Conservation (phyloP, 202 grass and related monocot species). For the Zoysia matrella region DNA sequence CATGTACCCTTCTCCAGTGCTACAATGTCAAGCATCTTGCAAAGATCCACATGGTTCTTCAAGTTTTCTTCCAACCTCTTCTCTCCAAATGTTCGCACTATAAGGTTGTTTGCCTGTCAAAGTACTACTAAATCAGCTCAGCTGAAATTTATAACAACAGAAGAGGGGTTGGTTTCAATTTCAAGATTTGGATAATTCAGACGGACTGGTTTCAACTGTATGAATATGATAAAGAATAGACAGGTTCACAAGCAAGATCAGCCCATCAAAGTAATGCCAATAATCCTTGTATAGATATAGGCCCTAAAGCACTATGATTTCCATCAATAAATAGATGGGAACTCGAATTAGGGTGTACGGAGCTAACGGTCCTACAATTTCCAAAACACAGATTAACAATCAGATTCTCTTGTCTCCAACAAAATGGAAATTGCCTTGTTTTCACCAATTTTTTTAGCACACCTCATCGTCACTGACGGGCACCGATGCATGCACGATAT, state of each 20-base stretch:
- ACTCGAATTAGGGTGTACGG: too few species aligned
- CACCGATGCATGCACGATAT: conserved; percentile 61
- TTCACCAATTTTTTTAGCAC: neutral
- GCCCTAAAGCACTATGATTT: neutral
- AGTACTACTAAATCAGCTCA: conserved; percentile 12
- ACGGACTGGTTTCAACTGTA: neutral
- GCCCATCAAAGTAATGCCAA: neutral
- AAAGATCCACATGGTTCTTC: conserved; percentile 91
- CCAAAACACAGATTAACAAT: neutral
- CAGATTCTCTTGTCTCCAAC: neutral
- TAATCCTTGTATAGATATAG: neutral
- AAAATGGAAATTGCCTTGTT: neutral
- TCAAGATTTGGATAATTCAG: neutral
- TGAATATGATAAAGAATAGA: conserved; percentile 4
- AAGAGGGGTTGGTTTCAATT: neutral
- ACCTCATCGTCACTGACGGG: conserved; percentile 57
- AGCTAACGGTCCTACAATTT: neutral
- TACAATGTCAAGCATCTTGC: neutral
- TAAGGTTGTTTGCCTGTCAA: conserved; percentile 72
- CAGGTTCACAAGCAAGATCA: neutral
- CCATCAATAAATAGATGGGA: neutral
- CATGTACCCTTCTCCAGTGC: conserved; percentile 77
- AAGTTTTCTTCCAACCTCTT: conserved; percentile 69
- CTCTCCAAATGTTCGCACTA: conserved; percentile 78
- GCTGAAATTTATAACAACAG: neutral